These are phyloP conservation scores for Eucalyptus polybractea DNA, from an alignment of 345 rosid genomes.

Conservation along the genomic window DNA sequence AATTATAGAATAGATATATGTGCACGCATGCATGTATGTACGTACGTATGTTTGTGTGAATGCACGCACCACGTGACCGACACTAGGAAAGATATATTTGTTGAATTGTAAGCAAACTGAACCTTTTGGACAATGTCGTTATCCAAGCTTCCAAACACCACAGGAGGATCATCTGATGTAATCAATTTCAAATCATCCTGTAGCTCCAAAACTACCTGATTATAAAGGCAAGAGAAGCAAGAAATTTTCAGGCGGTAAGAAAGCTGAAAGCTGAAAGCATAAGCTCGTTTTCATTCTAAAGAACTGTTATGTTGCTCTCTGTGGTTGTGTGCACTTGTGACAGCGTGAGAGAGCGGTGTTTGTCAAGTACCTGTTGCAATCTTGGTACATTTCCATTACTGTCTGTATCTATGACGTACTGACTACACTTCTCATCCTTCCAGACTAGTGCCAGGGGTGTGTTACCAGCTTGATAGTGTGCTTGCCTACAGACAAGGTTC, in stretches of 20 bases:
- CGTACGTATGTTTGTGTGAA: rapidly evolving
- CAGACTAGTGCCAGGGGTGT: constrained; percentile 92
- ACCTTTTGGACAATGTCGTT: constrained; percentile 57
- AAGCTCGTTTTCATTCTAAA: neutral
- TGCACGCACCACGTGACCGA: neutral
- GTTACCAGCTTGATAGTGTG: constrained; percentile 85
- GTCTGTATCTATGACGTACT: constrained; percentile 91
- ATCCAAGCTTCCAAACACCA: constrained; percentile 54
- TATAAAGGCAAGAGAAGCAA: neutral
- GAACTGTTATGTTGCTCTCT: neutral
- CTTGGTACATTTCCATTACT: constrained; percentile 64
- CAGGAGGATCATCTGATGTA: constrained; percentile 88
- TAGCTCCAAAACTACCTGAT: constrained; percentile 79
- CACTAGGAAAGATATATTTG: neutral
- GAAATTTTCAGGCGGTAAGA: neutral
- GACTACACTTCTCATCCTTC: constrained; percentile 93
- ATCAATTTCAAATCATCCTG: constrained; percentile 68
- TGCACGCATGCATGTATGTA: neutral
- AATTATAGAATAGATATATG: neutral
- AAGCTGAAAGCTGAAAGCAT: neutral
- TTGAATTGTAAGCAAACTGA: neutral
- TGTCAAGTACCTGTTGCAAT: constrained; percentile 56
- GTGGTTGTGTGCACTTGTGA: neutral
- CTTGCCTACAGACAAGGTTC: constrained; percentile 38
- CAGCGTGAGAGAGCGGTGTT: neutral